Percentiles rank a stretch among this genome's conserved stretches.
Conservation (phyloP, 768 basidiomycete genomes). For the Podaxis sp. region DNA sequence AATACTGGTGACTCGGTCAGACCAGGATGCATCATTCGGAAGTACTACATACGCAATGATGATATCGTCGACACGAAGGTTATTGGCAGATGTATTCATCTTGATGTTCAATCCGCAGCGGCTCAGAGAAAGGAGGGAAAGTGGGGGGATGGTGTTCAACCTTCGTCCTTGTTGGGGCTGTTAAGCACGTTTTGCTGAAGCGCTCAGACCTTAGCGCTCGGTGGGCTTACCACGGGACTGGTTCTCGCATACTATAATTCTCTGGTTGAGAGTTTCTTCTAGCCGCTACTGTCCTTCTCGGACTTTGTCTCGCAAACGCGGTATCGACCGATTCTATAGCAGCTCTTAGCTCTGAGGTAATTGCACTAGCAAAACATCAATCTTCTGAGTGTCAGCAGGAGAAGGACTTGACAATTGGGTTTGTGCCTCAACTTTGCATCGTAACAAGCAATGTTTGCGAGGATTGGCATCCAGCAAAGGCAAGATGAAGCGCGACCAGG, state of each 20-base stretch:
- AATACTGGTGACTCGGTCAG: background rate
- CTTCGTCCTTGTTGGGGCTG: background rate
- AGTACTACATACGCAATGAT: background rate
- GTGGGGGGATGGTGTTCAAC: background rate
- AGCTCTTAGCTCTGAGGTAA: too few relatives aligned
- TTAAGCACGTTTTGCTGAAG: too few relatives aligned
- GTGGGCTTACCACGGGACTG: background rate
- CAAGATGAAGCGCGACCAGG: too few relatives aligned
- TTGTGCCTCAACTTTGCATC: too few relatives aligned
- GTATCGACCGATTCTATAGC: too few relatives aligned
- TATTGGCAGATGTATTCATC: background rate
- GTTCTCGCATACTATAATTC: background rate
- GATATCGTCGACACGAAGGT: background rate
- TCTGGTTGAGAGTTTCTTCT: background rate
- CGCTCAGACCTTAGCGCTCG: background rate
- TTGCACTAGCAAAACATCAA: too few relatives aligned
- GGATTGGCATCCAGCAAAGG: too few relatives aligned
- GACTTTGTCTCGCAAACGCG: too few relatives aligned
- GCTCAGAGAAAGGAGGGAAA: background rate
- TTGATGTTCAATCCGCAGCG: background rate
- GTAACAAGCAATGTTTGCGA: too few relatives aligned
- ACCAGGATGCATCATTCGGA: background rate
- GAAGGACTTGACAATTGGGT: too few relatives aligned
- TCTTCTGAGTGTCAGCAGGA: too few relatives aligned
- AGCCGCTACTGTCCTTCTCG: too few relatives aligned